phyloP scores from a whole-genome alignment of 306 rosid species.

The Vigna hirtella region DNA sequence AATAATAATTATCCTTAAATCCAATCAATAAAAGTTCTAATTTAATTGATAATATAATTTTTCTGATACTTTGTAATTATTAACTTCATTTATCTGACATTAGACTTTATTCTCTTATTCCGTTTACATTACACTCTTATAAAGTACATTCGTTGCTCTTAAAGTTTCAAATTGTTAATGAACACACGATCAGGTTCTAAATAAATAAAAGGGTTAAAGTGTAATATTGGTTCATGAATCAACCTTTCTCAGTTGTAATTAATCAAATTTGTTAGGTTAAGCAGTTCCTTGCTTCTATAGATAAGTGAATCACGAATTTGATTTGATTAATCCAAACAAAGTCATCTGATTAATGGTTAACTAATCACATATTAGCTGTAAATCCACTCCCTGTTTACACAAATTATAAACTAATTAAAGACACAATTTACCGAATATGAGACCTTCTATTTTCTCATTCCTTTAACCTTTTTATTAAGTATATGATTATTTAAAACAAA shows the following conservation, averaged over 20 bases:
- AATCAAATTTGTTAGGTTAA: neutral
- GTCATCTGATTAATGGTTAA: conserved; percentile 17
- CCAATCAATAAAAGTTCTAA: too few relatives aligned
- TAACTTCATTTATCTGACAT: too few relatives aligned
- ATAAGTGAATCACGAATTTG: neutral
- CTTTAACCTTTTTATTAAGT: too few relatives aligned
- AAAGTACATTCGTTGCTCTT: neutral
- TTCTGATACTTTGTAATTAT: too few relatives aligned
- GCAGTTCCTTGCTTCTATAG: neutral
- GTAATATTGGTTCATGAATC: neutral
- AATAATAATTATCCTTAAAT: too few relatives aligned
- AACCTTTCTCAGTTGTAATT: neutral
- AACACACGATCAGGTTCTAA: neutral
- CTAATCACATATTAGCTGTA: conserved; percentile 7
- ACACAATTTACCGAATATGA: too few relatives aligned
- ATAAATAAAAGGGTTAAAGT: neutral
- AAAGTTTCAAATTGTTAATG: neutral
- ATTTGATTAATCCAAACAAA: conserved; percentile 23
- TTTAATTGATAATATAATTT: too few relatives aligned
- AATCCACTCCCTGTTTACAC: neutral
- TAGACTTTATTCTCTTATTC: neutral
- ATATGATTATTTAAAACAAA: too few relatives aligned
- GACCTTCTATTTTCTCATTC: too few relatives aligned
- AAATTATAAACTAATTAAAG: too few relatives aligned
- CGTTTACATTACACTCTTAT: neutral